Evolutionary conservation across 1,284 basidiomycete genomes (phyloP).

Genomic region (Heterobasidion annosum): DNA sequence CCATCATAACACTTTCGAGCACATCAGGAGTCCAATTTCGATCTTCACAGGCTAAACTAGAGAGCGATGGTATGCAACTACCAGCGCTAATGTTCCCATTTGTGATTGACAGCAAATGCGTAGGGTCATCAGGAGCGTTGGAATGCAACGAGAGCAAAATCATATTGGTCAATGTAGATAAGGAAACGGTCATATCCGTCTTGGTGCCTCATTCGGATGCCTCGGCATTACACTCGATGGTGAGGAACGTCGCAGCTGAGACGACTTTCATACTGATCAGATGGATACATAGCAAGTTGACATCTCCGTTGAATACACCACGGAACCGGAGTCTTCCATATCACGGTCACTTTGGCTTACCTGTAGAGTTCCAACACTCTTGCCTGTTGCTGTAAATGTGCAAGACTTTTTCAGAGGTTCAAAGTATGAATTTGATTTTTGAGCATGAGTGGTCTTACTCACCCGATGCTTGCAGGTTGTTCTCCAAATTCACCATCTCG

Average conservation of each 20-base stretch:
- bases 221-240: slow-evolving; percentile 47
- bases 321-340: slow-evolving; percentile 40
- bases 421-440: slow-evolving; percentile 10
- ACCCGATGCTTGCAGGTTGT: slow-evolving; percentile 37
- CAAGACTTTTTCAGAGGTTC: slow-evolving; percentile 79
- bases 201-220: slow-evolving; percentile 55
- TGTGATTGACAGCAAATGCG: not conserved
- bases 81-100: not conserved
- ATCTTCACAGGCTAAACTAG: slow-evolving; percentile 32
- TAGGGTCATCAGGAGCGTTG: slow-evolving; percentile 12
- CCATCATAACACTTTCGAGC: slow-evolving; percentile 42
- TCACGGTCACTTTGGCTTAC: slow-evolving; percentile 41
- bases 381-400: slow-evolving; percentile 79
- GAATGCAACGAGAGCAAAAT: slow-evolving; percentile 34
- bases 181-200: slow-evolving; percentile 36
- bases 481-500: slow-evolving; percentile 75
- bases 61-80: slow-evolving; percentile 23
- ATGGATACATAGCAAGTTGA: slow-evolving; percentile 44
- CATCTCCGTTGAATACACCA: slow-evolving; percentile 53
- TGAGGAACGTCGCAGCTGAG: slow-evolving; percentile 16
- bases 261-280: not conserved
- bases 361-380: slow-evolving; percentile 47
- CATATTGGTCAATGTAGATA: slow-evolving; percentile 34
- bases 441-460: not conserved
- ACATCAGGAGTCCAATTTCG: slow-evolving; percentile 44